phyloP scores from a whole-genome alignment of 2,329 filamentous ascomycete species.

The Alternaria sp. region DNA sequence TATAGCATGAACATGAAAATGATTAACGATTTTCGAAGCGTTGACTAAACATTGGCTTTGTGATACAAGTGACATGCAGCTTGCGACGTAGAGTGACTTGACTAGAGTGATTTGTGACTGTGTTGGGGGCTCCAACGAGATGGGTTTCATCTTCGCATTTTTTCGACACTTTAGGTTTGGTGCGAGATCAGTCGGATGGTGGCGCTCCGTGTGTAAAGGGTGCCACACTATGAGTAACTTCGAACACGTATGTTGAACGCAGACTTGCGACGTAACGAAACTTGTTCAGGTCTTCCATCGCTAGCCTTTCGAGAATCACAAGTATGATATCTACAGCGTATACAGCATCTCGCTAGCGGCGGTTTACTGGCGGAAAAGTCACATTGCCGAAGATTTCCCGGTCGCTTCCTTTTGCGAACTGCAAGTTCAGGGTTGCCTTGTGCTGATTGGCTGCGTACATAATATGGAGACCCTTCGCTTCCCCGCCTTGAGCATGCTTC shows the following conservation, averaged over 20 bases:
- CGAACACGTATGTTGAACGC: not conserved
- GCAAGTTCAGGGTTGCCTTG: not conserved
- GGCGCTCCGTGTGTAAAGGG: not conserved
- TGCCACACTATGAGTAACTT: not conserved
- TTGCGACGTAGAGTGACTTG: constrained; percentile 3
- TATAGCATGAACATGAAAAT: constrained; percentile 26
- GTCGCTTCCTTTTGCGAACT: not conserved
- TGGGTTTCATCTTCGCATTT: constrained; percentile 19
- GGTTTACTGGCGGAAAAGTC: not conserved
- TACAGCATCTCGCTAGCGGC: not conserved
- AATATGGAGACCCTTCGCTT: not conserved
- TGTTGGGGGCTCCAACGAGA: not conserved
- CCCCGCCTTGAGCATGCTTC: constrained; percentile 3
- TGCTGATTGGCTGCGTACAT: not conserved
- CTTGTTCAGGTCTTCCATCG: not conserved
- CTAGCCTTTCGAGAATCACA: not conserved
- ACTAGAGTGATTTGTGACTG: constrained; percentile 4
- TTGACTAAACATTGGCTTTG: not conserved
- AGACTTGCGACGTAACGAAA: not conserved
- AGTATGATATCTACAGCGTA: not conserved
- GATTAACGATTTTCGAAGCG: constrained; percentile 11
- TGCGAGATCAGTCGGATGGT: not conserved
- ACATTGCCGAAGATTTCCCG: not conserved
- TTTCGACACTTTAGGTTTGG: constrained; percentile 5
- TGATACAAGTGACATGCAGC: constrained; percentile 5